Base-by-base conservation (phyloP, 1,139 yeast species). In the Geotrichum histeridarum region DNA sequence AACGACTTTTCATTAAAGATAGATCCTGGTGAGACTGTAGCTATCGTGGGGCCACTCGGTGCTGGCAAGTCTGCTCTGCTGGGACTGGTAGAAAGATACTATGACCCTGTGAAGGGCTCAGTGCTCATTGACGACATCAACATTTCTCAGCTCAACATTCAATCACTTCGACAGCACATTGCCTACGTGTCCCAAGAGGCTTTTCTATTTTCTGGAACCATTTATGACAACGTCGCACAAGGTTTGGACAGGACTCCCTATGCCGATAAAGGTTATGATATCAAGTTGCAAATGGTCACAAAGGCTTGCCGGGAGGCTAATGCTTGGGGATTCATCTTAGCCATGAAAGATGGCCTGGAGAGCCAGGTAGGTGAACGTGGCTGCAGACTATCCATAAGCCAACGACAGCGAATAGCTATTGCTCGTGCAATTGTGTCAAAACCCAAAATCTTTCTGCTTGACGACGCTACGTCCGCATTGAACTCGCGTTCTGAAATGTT, bases 41-140 rank as follows among this genome's bases (percentile, higher is more conserved):
- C 96, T 65, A 78, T 90, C 54, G 96, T 89, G 15, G 97, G 97
- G 0, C 89, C 93, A n/a, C 86, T 95, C n/a, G 97, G 97, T 0
- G 83, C 94, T 55, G 97, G 97, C 15, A 90, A 90, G 66, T 86
- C 95, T 4, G 89, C 97, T 0, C 78, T 90, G 36, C 84, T 91
- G 0, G 80, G 89, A 6, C 71, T 90, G 50, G 70, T 90, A 18
- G 75, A 89, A 59, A 76, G 96, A 53, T 81, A 86, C 55, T 88
- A 89, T 67, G 76, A 77, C 47, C 77, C 78, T 1, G 77, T 80
- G 54, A 67, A 77, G 1, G 96, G 97, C 17, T 67, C 73, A 15
- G 82, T 90, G 38, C 68, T 74, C 2, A 75, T 90, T 52, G 95
- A 91, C 54, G 88, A 86, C 1, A 73, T 73, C 38, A 79, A 85